A percentile compares a stretch with the other conserved stretches of the same genome.
These are phyloP conservation scores for Pezicula radicicola DNA, from an alignment of 2,329 filamentous ascomycete species.

Conservation along the genomic window DNA sequence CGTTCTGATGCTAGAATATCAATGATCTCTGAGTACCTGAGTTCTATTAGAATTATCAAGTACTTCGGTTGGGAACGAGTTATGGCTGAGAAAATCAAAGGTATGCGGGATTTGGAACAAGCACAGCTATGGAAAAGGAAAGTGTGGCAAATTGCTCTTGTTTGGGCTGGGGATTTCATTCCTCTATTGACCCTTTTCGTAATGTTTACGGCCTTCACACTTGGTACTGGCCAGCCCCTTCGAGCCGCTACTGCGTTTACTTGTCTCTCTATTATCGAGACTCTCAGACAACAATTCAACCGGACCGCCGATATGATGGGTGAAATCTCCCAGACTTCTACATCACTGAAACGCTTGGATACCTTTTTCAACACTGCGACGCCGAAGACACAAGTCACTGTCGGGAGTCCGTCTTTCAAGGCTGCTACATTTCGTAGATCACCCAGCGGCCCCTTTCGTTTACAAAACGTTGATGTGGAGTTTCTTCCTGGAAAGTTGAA, in stretches of 20 bases:
- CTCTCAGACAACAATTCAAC: not conserved
- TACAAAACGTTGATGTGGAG: not conserved
- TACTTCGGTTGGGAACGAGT: conserved; percentile 59
- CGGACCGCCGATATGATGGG: not conserved
- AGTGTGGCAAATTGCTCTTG: not conserved
- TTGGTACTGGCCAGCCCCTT: not conserved
- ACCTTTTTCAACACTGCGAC: not conserved
- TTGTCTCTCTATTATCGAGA: not conserved
- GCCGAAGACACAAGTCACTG: not conserved
- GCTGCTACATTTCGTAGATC: not conserved
- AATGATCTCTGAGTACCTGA: conserved; percentile 54
- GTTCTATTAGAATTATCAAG: conserved; percentile 56
- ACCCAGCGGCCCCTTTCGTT: not conserved
- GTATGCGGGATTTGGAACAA: conserved; percentile 48
- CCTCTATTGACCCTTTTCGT: not conserved
- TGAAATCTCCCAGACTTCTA: not conserved
- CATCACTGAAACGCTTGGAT: not conserved
- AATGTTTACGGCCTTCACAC: not conserved
- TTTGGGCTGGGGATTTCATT: not conserved
- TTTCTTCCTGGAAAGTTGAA: not conserved
- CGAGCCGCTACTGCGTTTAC: not conserved
- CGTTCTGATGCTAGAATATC: conserved; percentile 56
- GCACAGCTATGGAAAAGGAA: conserved; percentile 47
- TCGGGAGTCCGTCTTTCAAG: not conserved
- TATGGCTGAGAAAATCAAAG: conserved; percentile 47